These are phyloP conservation scores for Starmerella apis DNA, from an alignment of 805 yeast species.

Conservation along the genomic window DNA sequence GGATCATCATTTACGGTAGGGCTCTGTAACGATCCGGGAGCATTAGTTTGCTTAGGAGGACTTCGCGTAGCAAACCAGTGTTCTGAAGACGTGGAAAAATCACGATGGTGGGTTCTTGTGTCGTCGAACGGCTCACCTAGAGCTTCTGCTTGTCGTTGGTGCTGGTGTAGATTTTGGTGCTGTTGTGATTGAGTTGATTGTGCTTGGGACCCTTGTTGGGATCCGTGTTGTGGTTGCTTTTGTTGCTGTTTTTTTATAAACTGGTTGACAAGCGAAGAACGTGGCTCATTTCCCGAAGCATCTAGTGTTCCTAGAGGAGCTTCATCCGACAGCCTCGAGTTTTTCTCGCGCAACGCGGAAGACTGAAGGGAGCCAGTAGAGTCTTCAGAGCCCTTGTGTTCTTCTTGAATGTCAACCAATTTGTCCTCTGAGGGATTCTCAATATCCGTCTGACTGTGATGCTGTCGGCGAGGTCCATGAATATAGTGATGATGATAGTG, in stretches of 20 bases:
- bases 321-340: not conserved
- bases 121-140: conserved; percentile 14
- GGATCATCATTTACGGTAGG: not conserved
- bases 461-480: not conserved
- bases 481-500: not conserved
- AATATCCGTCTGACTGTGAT: not conserved
- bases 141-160: not conserved
- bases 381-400: conserved; percentile 2
- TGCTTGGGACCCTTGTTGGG: too few relatives aligned
- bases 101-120: not conserved
- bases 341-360: not conserved
- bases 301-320: not conserved
- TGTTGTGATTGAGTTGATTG: not conserved
- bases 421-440: not conserved
- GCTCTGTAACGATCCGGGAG: not conserved
- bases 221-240: not conserved
- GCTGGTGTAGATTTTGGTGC: not conserved
- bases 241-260: conserved; percentile 7
- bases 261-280: conserved; percentile 1
- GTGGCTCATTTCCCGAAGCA: not conserved
- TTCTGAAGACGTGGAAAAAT: conserved; percentile 10
- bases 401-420: not conserved
- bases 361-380: not conserved
- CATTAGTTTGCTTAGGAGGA: not conserved
- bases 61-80: conserved; percentile 10